Conservation (phyloP, 129 eudicot species). For the Centella asiatica region DNA sequence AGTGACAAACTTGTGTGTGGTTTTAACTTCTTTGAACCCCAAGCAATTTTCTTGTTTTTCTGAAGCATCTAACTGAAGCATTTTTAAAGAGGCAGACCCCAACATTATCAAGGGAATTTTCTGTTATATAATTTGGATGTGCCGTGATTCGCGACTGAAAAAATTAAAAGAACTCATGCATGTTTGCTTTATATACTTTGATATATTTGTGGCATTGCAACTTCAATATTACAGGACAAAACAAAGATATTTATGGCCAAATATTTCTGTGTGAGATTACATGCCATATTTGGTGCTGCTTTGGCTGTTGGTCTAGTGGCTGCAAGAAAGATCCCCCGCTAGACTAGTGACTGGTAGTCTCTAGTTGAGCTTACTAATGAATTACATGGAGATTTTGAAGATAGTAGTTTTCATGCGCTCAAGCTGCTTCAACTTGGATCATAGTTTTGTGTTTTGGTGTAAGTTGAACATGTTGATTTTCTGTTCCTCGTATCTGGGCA, state of each 20-base stretch:
- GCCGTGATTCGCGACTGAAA: no score
- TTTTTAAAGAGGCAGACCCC: no score
- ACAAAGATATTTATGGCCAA: slow-evolving; percentile 81
- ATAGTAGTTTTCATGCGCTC: neutral
- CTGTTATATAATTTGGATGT: no score
- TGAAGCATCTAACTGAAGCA: neutral
- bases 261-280: slow-evolving; percentile 82
- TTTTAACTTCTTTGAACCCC: no score
- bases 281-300: slow-evolving; percentile 64
- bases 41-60: neutral
- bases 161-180: neutral
- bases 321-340: slow-evolving; percentile 33
- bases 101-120: no score
- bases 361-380: neutral
- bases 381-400: no score
- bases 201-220: neutral
- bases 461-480: neutral
- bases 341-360: slow-evolving; percentile 1
- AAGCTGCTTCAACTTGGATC: neutral
- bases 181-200: neutral
- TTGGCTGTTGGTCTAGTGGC: slow-evolving; percentile 72
- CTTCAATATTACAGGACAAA: slow-evolving; percentile 40
- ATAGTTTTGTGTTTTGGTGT: neutral
- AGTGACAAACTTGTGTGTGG: slow-evolving; percentile 12
- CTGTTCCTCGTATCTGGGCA: neutral